Evolutionary conservation across 306 rosid genomes (phyloP).

Genomic region (Pterocarpus santalinus): DNA sequence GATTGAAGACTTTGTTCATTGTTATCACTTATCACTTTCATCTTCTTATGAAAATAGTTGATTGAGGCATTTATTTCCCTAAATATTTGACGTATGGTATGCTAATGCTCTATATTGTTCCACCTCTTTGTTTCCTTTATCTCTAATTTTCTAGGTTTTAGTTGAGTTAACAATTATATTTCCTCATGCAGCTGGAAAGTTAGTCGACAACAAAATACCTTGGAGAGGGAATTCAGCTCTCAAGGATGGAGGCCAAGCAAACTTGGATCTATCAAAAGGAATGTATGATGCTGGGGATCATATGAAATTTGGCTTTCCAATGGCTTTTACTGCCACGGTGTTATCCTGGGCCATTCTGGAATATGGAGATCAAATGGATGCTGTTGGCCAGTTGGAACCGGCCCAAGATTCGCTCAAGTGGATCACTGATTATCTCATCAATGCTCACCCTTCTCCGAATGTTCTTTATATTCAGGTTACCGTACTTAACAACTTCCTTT

Average conservation of each 20-base stretch:
- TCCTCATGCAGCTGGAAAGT: conserved; percentile 75
- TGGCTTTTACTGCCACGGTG: conserved; percentile 93
- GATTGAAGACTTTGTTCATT: background rate
- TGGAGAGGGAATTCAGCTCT: conserved; percentile 98
- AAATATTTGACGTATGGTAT: conserved; percentile 2
- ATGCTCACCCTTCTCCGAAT: conserved; percentile 79
- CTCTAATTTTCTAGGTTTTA: background rate
- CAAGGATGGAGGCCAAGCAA: conserved; percentile 76
- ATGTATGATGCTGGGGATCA: conserved; percentile 98
- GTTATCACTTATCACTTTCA: background rate
- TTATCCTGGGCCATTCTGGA: conserved; percentile 95
- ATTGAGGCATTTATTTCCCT: conserved; percentile 11
- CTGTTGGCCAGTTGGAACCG: conserved; percentile 72
- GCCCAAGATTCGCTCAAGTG: conserved; percentile 83
- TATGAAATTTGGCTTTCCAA: conserved; percentile 93
- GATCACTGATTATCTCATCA: conserved; percentile 94
- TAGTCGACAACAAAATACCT: conserved; percentile 68
- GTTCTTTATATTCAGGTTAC: conserved; percentile 92
- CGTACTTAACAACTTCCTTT: conserved; percentile 11
- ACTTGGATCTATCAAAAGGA: conserved; percentile 85
- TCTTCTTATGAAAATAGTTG: background rate
- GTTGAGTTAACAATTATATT: conserved; percentile 33
- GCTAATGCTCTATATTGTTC: conserved; percentile 4
- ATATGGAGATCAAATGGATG: conserved; percentile 92
- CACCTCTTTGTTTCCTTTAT: background rate